phyloP scores from a whole-genome alignment of 23 red algal genomes.

The Cyanidium caldarium region DNA sequence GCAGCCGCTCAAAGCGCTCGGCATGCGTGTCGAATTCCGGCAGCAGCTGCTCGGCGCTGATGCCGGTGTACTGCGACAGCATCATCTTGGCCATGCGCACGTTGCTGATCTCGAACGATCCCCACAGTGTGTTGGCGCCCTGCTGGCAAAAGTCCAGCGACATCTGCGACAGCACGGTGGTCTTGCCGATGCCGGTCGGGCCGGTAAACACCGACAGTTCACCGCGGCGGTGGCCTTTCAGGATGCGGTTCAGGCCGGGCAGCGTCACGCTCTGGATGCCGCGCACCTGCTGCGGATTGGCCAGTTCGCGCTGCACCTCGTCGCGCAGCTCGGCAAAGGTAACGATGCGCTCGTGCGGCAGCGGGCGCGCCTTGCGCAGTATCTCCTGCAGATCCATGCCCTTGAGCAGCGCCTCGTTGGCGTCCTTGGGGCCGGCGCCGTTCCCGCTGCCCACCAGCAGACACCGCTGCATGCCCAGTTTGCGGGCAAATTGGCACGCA shows the following conservation, averaged over 20 bases:
- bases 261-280: constrained; percentile 36
- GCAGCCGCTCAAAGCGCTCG: constrained; percentile 44
- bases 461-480: constrained; percentile 59
- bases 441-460: constrained; percentile 20
- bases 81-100: constrained; percentile 27
- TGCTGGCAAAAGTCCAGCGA: constrained; percentile 72
- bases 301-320: constrained; percentile 34
- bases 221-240: constrained; percentile 59
- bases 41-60: neutral
- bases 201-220: constrained; percentile 65
- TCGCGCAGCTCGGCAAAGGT: constrained; percentile 47
- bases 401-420: constrained; percentile 54
- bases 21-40: constrained; percentile 29
- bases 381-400: constrained; percentile 34
- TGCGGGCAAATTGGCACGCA: constrained; percentile 43
- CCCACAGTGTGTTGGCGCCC: constrained; percentile 68
- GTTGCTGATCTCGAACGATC: constrained; percentile 69
- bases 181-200: constrained; percentile 85
- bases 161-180: constrained; percentile 71
- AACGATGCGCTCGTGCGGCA: constrained; percentile 56
- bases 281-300: constrained; percentile 7
- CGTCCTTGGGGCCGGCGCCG: constrained; percentile 29
- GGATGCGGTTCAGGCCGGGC: constrained; percentile 32
- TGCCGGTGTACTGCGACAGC: constrained; percentile 29
- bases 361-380: constrained; percentile 5